Evolutionary conservation across 2,329 filamentous ascomycete genomes (phyloP).

Genomic region (Elsinoe australis): DNA sequence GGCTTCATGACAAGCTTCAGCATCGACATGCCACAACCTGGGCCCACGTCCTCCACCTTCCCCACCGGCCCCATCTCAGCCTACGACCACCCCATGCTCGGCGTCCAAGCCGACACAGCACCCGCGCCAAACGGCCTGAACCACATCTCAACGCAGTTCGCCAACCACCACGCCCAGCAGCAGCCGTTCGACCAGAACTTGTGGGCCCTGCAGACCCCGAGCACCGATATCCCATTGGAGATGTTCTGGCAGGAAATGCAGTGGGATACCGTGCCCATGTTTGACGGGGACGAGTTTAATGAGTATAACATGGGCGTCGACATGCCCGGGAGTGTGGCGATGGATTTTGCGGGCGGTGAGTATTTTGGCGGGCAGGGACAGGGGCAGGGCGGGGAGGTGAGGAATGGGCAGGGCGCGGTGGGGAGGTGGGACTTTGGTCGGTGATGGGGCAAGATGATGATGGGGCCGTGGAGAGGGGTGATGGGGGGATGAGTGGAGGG

Average conservation of each 20-base stretch:
- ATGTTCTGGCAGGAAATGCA: conserved; percentile 25
- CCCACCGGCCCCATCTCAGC: not conserved
- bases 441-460: not conserved
- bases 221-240: conserved; percentile 9
- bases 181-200: conserved; percentile 15
- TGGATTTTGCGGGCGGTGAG: conserved; percentile 6
- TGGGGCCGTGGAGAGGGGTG: not conserved
- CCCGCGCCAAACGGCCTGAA: not conserved
- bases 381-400: not conserved
- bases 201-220: conserved; percentile 2
- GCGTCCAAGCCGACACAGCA: not conserved
- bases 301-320: conserved; percentile 11
- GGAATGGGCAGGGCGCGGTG: not conserved
- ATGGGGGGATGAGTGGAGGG: not conserved
- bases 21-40: not conserved
- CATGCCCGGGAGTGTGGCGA: conserved; percentile 10
- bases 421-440: conserved; percentile 9
- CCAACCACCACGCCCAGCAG: not conserved
- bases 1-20: conserved; percentile 10
- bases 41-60: not conserved
- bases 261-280: conserved; percentile 22
- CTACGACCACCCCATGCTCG: not conserved
- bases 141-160: no score
- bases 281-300: conserved; percentile 13
- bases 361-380: not conserved